Conservation (phyloP, 306 rosid genomes). For the Elaeagnus macrophylla region DNA sequence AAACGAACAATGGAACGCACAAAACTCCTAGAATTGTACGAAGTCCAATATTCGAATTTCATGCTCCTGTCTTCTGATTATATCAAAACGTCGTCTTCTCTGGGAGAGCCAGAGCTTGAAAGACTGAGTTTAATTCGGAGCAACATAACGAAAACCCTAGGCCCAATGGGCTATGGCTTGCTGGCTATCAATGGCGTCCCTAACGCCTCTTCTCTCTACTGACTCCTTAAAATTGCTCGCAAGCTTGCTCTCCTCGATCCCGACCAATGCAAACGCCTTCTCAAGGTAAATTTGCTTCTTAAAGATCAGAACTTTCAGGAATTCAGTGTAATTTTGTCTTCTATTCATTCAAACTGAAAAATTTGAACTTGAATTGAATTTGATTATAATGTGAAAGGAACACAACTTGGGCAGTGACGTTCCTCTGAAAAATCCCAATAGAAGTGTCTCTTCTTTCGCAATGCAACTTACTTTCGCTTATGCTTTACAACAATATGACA, state of each 20-base stretch:
- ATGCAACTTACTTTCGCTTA: constrained; percentile 49
- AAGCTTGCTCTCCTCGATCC: constrained; percentile 49
- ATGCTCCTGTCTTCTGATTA: too few species aligned
- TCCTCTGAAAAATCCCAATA: constrained; percentile 63
- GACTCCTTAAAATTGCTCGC: too few species aligned
- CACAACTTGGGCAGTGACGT: too few species aligned
- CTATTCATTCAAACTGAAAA: neutral
- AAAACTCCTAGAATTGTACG: constrained; percentile 12
- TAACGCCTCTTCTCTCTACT: too few species aligned
- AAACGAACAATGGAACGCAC: constrained; percentile 15
- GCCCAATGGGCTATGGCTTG: too few species aligned
- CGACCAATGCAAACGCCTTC: constrained; percentile 45
- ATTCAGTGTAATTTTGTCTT: neutral
- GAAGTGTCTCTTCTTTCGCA: constrained; percentile 79
- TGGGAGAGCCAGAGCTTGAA: too few species aligned
- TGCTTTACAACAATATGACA: constrained; percentile 3
- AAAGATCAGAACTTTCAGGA: too few species aligned
- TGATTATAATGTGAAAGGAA: neutral
- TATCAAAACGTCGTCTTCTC: too few species aligned
- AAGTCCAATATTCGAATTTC: too few species aligned
- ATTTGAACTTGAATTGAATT: neutral
- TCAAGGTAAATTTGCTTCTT: constrained; percentile 42
- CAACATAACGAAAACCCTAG: too few species aligned
- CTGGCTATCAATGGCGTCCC: too few species aligned
- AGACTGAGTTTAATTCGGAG: too few species aligned